Evolutionary conservation across 2,329 filamentous ascomycete genomes (phyloP).

Genomic region (Clonostachys byssicola): DNA sequence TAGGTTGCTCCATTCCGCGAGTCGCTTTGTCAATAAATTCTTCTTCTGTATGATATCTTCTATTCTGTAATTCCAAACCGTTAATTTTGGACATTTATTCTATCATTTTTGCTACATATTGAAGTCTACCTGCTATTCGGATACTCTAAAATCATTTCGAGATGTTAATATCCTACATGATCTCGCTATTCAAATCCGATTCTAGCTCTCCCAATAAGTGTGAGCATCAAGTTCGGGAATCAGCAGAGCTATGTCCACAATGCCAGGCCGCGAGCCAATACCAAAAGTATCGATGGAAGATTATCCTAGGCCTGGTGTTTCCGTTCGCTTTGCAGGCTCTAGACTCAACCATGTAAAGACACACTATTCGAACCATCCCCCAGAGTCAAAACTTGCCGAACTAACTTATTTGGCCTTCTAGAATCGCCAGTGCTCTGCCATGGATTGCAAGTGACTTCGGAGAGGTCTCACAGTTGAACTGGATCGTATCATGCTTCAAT

Average conservation of each 20-base stretch:
- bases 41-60: too few species aligned
- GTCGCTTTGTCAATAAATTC: too few species aligned
- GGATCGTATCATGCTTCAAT: slow-evolving; percentile 68
- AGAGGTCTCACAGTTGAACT: slow-evolving; percentile 56
- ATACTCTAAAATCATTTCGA: background rate
- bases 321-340: slow-evolving; percentile 60
- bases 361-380: background rate
- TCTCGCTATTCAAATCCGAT: background rate
- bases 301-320: slow-evolving; percentile 53
- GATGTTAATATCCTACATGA: background rate
- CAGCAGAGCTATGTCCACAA: slow-evolving; percentile 12
- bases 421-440: slow-evolving; percentile 27
- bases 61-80: too few species aligned
- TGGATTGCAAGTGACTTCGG: slow-evolving; percentile 63
- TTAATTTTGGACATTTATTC: too few species aligned
- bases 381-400: background rate
- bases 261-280: slow-evolving; percentile 26
- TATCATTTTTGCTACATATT: too few species aligned
- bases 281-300: slow-evolving; percentile 48
- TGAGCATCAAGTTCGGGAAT: slow-evolving; percentile 10
- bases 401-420: slow-evolving; percentile 6
- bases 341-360: slow-evolving; percentile 54
- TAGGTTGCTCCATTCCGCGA: too few species aligned
- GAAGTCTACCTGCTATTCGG: too few species aligned
- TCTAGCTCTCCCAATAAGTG: slow-evolving; percentile 6